Evolutionary conservation across 1,139 yeast species (phyloP).

Genomic region (Torulaspora globosa): DNA sequence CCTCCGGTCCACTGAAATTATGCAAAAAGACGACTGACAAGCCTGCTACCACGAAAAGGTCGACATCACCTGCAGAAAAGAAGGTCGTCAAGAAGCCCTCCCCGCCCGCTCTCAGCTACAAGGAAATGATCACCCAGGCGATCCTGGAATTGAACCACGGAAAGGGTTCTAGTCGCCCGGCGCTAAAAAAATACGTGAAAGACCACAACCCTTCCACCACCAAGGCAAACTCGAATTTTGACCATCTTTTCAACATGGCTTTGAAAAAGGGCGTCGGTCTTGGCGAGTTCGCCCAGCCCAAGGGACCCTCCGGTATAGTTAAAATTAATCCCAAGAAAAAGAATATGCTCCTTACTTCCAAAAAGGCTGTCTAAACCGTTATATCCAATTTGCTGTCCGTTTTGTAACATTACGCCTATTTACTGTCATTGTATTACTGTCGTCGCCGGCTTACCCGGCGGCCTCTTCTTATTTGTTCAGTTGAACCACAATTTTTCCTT

Average conservation of each 20-base stretch:
- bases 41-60: slow-evolving; percentile 8
- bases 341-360: slow-evolving; percentile 4
- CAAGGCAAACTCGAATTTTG: slow-evolving; percentile 61
- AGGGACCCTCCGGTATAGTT: slow-evolving; percentile 55
- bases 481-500: not conserved
- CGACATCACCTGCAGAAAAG: slow-evolving; percentile 13
- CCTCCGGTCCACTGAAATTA: slow-evolving; percentile 43
- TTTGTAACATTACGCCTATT: slow-evolving; percentile 4
- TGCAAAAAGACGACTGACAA: slow-evolving; percentile 32
- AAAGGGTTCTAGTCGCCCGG: slow-evolving; percentile 49
- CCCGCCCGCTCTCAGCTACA: slow-evolving; percentile 24
- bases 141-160: slow-evolving; percentile 26
- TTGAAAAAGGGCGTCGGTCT: slow-evolving; percentile 74
- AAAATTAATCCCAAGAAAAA: slow-evolving; percentile 35
- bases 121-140: slow-evolving; percentile 29
- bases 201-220: slow-evolving; percentile 48
- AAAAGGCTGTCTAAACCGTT: slow-evolving; percentile 7
- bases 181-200: slow-evolving; percentile 59
- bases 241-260: slow-evolving; percentile 71
- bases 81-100: slow-evolving; percentile 9
- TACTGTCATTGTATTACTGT: slow-evolving; percentile 6
- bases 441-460: slow-evolving; percentile 6
- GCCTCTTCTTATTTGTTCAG: not conserved
- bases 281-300: slow-evolving; percentile 80
- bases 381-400: not conserved